Base-by-base conservation (phyloP, 2,329 filamentous ascomycete species). In the Ceratocystis huliohia region DNA sequence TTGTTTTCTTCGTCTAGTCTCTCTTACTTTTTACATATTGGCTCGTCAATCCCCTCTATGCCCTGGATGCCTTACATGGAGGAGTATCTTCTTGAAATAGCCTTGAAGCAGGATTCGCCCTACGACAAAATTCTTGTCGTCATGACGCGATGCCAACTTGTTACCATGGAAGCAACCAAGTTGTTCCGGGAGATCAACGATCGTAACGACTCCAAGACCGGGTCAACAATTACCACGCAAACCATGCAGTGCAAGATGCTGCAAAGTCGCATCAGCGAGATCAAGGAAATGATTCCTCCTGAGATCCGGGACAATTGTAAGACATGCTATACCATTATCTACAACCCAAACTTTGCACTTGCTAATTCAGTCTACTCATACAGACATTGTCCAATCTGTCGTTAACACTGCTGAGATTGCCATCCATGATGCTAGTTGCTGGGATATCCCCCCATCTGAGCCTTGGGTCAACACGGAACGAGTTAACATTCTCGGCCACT, bases 51-150 rank as follows among this genome's bases (percentile, higher is more conserved):
- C 61, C 78, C 82, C 61, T 70, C 76, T 4, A 72, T 85, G 66
- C 75, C 74, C 2, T 85, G 82, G 82, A 83, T 78, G 0, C 70
- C 78, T 1, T 78, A 82, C 57, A 77, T 85, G 73, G 81, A 84
- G n/a, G 81, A 84, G 48, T 81, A 78, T 56, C 73, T 84, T 1
- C 70, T 74, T 2, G 69, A 77, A 2, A 73, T 85, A 1, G 17
- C 63, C 2, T 70, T 73, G 0, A 71, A 76, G 3, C 57, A 64
- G n/a, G 61, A 56, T 20, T 53, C 67, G 8, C 67, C 67, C 1
- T 30, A 66, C 33, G 67, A 68, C 44, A 28, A 57, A 8, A 44
- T 63, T 1, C 61, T 68, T 22, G 67, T 66, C 5, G 33, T 65
- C n/a, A 66, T 66, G 28, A 53, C 66, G 3, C 66, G 66, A 46